Evolutionary conservation across 495 filamentous ascomycete genomes (phyloP).

Genomic region (Lineolata rhizophorae): DNA sequence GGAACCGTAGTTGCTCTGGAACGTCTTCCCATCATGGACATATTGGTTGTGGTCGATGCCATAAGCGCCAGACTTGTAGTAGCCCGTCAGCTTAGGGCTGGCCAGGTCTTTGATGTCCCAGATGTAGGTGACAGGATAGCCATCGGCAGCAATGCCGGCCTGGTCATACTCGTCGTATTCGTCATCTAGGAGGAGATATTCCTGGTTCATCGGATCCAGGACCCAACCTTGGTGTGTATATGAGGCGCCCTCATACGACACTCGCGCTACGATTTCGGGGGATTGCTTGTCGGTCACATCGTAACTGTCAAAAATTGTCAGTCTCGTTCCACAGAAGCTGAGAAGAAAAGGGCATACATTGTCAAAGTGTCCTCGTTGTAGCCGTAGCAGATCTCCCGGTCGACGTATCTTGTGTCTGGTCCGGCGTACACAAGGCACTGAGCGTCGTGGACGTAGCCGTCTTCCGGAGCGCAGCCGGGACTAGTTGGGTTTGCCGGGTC

Average conservation of each 20-base stretch:
- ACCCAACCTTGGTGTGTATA: constrained; percentile 45
- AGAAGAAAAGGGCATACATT: constrained; percentile 11
- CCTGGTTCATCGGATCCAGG: constrained; percentile 26
- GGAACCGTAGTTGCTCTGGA: constrained; percentile 37
- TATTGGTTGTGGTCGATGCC: constrained; percentile 44
- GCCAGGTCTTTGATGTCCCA: constrained; percentile 12
- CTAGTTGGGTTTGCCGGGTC: constrained; percentile 5
- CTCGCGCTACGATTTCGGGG: constrained; percentile 29
- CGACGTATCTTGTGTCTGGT: constrained; percentile 28
- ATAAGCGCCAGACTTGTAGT: constrained; percentile 25
- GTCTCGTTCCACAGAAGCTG: constrained; percentile 13
- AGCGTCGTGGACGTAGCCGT: constrained; percentile 13
- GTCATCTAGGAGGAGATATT: constrained; percentile 36
- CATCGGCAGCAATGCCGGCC: constrained; percentile 12
- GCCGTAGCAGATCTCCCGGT: constrained; percentile 36
- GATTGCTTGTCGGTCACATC: constrained; percentile 33
- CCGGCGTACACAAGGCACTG: constrained; percentile 37
- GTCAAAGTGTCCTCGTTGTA: constrained; percentile 30
- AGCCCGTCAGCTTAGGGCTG: constrained; percentile 26
- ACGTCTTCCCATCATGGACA: constrained; percentile 26
- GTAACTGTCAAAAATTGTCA: constrained; percentile 17
- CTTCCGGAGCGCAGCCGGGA: constrained; percentile 4
- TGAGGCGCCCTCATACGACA: constrained; percentile 30
- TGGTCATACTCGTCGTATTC: constrained; percentile 33
- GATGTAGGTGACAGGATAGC: constrained; percentile 13